Evolutionary conservation across 2,329 filamentous ascomycete genomes (phyloP), one percentile per base, ranked within the genome.

Genomic region (Aspergillus spinulosporus): DNA sequence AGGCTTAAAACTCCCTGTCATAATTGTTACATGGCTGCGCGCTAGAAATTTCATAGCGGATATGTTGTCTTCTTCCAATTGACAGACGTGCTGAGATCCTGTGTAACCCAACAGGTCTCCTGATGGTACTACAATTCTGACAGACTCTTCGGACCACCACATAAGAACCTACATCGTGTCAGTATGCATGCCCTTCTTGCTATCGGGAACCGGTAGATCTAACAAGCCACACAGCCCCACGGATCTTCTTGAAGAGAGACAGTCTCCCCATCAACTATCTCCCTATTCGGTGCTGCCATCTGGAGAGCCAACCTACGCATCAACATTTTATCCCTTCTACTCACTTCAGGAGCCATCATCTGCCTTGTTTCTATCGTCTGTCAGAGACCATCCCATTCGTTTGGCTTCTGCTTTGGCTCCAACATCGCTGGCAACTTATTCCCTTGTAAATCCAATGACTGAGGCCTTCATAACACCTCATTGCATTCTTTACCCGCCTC

Each of bases 51-150:
- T 21, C 14, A 21, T 21, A 21, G 21, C 21, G 21, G 21, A 7
- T 7, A 42, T 14, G 21, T 21, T 21, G 26, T 34, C 9, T 12
- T 46, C 9, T 15, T 15, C 11, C 26, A 32, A 12, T 29, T 28
- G 15, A 45, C 31, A 26, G 28, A 46, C 15, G 37, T 28, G 40
- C 14, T 26, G 40, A 44, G 7, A 31, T 28, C 34, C 63, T 28
- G 57, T 34, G 43, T 52, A 34, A 8, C 8, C 7, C n/a, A 11
- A 45, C 53, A 78, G 79, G 78, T 75, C 79, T 5, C 72, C 81
- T 12, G 84, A 87, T 66, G 84, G 84, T 5, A 84, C 81, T 1
- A 80, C 77, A 21, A 66, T 87, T 26, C 66, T 87, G 56, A 82
- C 83, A 2, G 78, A 79, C 40, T 81, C 76, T 56, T 78, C 75